These are phyloP conservation scores for Plectranthus barbatus DNA, from an alignment of 257 asterid species.

Conservation along the genomic window DNA sequence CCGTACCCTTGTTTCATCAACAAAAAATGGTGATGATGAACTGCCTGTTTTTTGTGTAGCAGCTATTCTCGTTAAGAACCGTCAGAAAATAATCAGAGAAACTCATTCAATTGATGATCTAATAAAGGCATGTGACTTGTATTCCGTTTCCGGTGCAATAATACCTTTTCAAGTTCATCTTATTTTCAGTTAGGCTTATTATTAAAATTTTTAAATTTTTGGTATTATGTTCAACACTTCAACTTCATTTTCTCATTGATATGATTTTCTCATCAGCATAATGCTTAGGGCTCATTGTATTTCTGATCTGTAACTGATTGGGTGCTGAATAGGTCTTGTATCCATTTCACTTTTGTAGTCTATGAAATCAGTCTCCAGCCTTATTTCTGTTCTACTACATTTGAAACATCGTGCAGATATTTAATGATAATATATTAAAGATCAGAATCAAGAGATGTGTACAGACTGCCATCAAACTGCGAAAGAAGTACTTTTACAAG, in stretches of 20 bases:
- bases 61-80: conserved; percentile 86
- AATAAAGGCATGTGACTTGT: conserved; percentile 71
- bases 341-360: conserved; percentile 1
- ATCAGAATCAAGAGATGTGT: conserved; percentile 85
- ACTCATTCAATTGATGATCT: conserved; percentile 87
- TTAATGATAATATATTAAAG: conserved; percentile 74
- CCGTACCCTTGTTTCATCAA: conserved; percentile 39
- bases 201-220: too few relatives aligned
- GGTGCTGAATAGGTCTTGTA: conserved; percentile 7
- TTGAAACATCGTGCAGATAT: conserved; percentile 52
- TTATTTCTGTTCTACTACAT: not conserved
- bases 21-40: conserved; percentile 78
- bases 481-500: conserved; percentile 85
- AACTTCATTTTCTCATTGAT: not conserved
- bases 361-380: conserved; percentile 6
- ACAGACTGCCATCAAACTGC: conserved; percentile 81
- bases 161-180: not conserved
- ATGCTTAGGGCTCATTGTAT: not conserved
- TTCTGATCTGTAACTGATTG: conserved; percentile 5
- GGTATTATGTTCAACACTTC: too few relatives aligned
- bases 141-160: conserved; percentile 7
- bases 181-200: not conserved
- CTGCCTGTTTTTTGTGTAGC: conserved; percentile 94
- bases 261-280: not conserved
- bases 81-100: conserved; percentile 71